Conservation (phyloP, 2,329 filamentous ascomycete species). For the Pseudogymnoascus verrucosus region DNA sequence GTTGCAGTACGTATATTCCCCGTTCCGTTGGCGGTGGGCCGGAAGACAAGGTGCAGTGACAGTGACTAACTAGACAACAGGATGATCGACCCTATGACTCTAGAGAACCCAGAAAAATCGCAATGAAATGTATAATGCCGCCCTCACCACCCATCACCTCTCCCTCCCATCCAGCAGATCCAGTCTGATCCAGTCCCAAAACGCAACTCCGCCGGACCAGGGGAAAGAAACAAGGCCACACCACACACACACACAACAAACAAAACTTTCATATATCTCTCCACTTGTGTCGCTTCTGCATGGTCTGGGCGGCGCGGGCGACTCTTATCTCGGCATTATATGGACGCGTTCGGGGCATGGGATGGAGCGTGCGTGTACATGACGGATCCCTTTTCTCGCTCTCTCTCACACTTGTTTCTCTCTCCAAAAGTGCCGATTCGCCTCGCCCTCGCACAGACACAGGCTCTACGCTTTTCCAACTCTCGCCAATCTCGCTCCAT, state of each 20-base stretch:
- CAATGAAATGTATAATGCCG: neutral
- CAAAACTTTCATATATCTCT: neutral
- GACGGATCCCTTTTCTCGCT: neutral
- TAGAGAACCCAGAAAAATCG: neutral
- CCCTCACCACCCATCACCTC: neutral
- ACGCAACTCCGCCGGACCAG: neutral
- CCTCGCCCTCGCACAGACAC: neutral
- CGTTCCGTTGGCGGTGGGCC: neutral
- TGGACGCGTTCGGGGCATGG: neutral
- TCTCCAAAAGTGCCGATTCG: neutral
- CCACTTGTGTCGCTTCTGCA: neutral
- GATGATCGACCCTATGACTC: neutral
- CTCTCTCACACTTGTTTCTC: neutral
- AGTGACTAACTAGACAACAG: neutral
- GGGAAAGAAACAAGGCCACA: neutral
- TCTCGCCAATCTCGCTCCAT: neutral
- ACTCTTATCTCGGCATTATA: neutral
- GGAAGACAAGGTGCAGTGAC: neutral
- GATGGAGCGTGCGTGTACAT: neutral
- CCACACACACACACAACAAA: neutral
- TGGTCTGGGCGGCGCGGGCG: neutral
- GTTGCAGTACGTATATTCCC: slow-evolving; percentile 62
- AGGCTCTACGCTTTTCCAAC: neutral
- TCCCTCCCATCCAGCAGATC: neutral
- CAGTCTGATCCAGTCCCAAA: neutral